Conservation (phyloP, 179 eudicot species). For the Actinidia polygama region DNA sequence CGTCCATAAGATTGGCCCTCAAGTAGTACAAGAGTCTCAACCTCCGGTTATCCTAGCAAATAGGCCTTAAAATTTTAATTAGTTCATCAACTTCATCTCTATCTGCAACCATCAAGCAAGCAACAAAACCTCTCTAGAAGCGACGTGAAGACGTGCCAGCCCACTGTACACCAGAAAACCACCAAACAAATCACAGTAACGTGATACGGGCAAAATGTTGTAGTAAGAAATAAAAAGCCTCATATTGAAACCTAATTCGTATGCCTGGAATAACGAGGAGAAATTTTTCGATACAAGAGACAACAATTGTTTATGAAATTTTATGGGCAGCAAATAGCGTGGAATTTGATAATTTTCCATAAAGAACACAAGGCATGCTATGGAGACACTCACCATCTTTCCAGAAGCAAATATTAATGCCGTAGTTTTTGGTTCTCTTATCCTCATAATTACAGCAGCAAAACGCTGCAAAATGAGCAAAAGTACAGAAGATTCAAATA, state of each 20-base stretch:
- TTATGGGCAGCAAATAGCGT: not conserved
- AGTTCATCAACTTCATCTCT: not conserved
- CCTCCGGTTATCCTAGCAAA: not conserved
- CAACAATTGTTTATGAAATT: not conserved
- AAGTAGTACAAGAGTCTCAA: constrained; percentile 3
- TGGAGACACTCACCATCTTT: constrained; percentile 64
- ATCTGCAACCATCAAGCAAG: constrained; percentile 2
- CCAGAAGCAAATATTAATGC: constrained; percentile 90
- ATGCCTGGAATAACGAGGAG: not conserved
- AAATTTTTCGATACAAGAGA: not conserved
- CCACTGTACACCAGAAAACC: not conserved
- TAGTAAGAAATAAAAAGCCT: not conserved
- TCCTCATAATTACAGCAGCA: constrained; percentile 93
- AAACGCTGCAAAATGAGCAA: constrained; percentile 57
- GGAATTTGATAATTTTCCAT: not conserved
- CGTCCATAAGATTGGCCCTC: not conserved
- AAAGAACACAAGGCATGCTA: not conserved
- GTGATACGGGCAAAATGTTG: not conserved
- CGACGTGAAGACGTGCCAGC: not conserved
- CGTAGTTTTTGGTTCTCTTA: constrained; percentile 89
- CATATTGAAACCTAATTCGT: not conserved
- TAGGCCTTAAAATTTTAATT: not conserved
- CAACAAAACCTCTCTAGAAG: not conserved
- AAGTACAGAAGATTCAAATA: not conserved
- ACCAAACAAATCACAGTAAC: not conserved